A percentile compares a stretch with the other conserved stretches of the same genome.
Evolutionary conservation across 179 eudicot species (phyloP).

Genomic region (Corrigiola litoralis): DNA sequence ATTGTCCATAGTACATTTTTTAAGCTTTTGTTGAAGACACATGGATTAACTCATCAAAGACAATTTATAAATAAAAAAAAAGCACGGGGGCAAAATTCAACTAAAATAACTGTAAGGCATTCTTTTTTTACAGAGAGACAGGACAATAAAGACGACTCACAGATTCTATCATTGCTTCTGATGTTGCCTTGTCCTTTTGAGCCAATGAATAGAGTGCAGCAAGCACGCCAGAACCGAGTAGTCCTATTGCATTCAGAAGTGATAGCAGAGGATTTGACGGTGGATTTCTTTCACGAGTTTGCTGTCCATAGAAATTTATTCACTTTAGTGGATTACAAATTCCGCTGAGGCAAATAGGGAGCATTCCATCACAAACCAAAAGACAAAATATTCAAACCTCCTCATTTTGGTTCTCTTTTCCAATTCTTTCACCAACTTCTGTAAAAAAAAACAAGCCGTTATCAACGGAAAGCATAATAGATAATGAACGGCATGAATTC

Average conservation of each 20-base stretch:
- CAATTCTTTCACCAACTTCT: conserved; percentile 25
- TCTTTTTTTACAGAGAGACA: conserved; percentile 2
- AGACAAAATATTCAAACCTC: conserved; percentile 31
- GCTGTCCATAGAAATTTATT: conserved; percentile 38
- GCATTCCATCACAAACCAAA: not conserved
- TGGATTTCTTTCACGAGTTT: conserved; percentile 33
- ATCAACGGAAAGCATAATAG: not conserved
- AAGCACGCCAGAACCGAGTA: conserved; percentile 64
- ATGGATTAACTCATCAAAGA: not conserved
- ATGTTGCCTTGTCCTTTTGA: conserved; percentile 58
- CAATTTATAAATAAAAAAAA: not conserved
- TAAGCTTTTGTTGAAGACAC: too few relatives aligned
- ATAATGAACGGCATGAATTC: not conserved
- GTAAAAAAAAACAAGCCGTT: conserved; percentile 11
- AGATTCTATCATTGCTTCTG: conserved; percentile 56
- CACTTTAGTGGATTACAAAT: conserved; percentile 18
- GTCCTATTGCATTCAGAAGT: conserved; percentile 69
- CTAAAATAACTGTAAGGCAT: not conserved
- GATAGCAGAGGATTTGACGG: conserved; percentile 54
- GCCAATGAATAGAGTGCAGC: conserved; percentile 75
- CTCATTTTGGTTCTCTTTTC: conserved; percentile 33
- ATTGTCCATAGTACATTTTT: too few relatives aligned
- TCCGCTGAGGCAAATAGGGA: conserved; percentile 9
- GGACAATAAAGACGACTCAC: conserved; percentile 40
- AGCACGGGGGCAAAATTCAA: too few relatives aligned